A percentile compares a stretch with the other conserved stretches of the same genome.
phyloP scores from a whole-genome alignment of 2,329 filamentous ascomycete species.

The Westerdykella ornata region DNA sequence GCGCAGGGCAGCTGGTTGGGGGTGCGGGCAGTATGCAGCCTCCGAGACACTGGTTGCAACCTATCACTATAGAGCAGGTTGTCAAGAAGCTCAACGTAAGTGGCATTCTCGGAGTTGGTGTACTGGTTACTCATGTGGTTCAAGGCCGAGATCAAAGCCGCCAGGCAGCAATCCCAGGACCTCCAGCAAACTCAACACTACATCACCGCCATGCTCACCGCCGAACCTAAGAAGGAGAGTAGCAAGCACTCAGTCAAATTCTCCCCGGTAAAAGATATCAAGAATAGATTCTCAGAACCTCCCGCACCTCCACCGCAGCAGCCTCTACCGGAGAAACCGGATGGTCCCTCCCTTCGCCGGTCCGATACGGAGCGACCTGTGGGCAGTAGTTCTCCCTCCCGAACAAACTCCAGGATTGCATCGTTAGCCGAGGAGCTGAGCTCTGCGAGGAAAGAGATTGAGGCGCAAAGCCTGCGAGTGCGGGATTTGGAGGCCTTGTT shows the following conservation, averaged over 20 bases:
- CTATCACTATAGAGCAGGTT: slow-evolving; percentile 89
- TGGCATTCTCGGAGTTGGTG: slow-evolving; percentile 15
- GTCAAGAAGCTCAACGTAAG: slow-evolving; percentile 78
- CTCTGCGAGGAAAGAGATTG: slow-evolving; percentile 77
- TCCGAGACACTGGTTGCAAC: slow-evolving; percentile 74
- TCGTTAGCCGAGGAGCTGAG: slow-evolving; percentile 79
- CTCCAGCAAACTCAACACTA: slow-evolving; percentile 76
- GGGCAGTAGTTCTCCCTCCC: slow-evolving; percentile 52
- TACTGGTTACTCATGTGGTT: slow-evolving; percentile 17
- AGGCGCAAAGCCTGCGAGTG: slow-evolving; percentile 71
- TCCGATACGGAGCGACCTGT: slow-evolving; percentile 69
- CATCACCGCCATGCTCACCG: slow-evolving; percentile 66
- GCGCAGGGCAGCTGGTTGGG: slow-evolving; percentile 50
- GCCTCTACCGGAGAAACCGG: slow-evolving; percentile 87
- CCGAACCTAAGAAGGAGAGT: slow-evolving; percentile 55
- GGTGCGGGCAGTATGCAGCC: slow-evolving; percentile 57
- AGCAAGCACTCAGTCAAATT: slow-evolving; percentile 42
- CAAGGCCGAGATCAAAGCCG: slow-evolving; percentile 83
- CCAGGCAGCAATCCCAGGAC: slow-evolving; percentile 80
- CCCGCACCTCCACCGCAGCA: slow-evolving; percentile 90
- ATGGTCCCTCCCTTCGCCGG: slow-evolving; percentile 67
- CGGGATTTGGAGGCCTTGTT: slow-evolving; percentile 74
- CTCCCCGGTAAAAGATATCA: slow-evolving; percentile 57
- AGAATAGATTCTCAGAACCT: slow-evolving; percentile 83
- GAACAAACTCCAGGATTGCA: slow-evolving; percentile 67